Evolutionary conservation across 2,329 filamentous ascomycete species (phyloP).

Genomic region (Calonectria hawksworthii): DNA sequence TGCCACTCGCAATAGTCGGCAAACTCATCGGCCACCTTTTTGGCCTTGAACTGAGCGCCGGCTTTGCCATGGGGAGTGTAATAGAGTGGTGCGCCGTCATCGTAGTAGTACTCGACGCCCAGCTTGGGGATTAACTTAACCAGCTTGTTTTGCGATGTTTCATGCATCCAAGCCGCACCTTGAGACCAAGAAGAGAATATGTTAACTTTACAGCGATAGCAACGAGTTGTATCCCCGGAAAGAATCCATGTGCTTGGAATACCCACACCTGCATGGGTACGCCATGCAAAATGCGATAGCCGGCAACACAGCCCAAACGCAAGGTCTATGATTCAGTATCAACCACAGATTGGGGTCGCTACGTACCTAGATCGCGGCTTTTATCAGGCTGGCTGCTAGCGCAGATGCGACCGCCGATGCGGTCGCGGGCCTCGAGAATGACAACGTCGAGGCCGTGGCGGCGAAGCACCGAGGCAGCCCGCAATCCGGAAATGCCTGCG

Average conservation of each 20-base stretch:
- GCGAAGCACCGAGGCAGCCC: conserved; percentile 21
- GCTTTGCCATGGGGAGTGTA: conserved; percentile 22
- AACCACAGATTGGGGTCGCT: conserved; percentile 6
- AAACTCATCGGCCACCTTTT: conserved; percentile 27
- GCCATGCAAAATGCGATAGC: conserved; percentile 26
- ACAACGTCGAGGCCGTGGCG: conserved; percentile 25
- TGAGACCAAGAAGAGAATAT: conserved; percentile 9
- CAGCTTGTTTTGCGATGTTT: conserved; percentile 27
- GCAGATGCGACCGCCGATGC: conserved; percentile 26
- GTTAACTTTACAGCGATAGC: conserved; percentile 24
- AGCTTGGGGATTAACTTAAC: conserved; percentile 28
- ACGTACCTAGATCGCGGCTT: conserved; percentile 26
- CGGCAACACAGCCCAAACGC: conserved; percentile 28
- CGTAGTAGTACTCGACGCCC: conserved; percentile 30
- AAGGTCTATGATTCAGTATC: conserved; percentile 25
- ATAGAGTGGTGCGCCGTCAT: conserved; percentile 26
- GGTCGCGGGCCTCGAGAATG: conserved; percentile 22
- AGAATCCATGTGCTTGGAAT: conserved; percentile 22
- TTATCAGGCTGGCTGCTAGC: conserved; percentile 21
- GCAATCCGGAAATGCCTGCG: conserved; percentile 21
- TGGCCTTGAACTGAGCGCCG: conserved; percentile 29
- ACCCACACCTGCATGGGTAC: conserved; percentile 18
- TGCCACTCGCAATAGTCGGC: conserved; percentile 27
- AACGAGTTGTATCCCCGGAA: conserved; percentile 20
- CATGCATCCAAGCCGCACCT: conserved; percentile 30